These are phyloP conservation scores for Magnolia officinalis DNA, from an alignment of 164 flowering plant species.

Conservation along the genomic window DNA sequence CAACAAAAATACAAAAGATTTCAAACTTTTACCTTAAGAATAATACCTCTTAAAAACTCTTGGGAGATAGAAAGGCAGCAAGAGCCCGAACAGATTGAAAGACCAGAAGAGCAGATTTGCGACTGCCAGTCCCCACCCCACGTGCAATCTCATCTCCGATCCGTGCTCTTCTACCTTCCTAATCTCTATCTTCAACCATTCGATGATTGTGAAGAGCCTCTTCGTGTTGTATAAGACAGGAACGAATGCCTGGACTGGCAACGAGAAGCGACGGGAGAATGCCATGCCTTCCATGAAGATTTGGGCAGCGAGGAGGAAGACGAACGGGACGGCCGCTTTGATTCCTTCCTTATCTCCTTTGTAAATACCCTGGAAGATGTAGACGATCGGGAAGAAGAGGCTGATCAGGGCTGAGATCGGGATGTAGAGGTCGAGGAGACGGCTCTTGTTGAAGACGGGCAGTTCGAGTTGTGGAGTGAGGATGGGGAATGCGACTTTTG, in stretches of 20 bases:
- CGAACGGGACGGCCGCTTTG: slow-evolving; percentile 66
- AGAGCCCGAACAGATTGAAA: slow-evolving; percentile 71
- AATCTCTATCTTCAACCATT: slow-evolving; percentile 61
- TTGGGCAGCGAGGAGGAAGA: slow-evolving; percentile 62
- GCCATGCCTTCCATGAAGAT: slow-evolving; percentile 64
- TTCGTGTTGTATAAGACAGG: slow-evolving; percentile 61
- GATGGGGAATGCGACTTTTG: slow-evolving; percentile 26
- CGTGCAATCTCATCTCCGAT: slow-evolving; percentile 35
- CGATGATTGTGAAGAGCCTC: slow-evolving; percentile 52
- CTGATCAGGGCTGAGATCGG: slow-evolving; percentile 48
- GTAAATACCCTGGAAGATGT: slow-evolving; percentile 56
- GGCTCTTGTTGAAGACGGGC: slow-evolving; percentile 32
- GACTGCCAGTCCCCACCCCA: slow-evolving; percentile 58
- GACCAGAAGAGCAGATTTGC: slow-evolving; percentile 68
- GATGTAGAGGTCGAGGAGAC: slow-evolving; percentile 28
- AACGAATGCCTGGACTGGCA: slow-evolving; percentile 55
- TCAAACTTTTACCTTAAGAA: slow-evolving; percentile 23
- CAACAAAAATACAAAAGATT: background rate
- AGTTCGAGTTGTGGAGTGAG: slow-evolving; percentile 13
- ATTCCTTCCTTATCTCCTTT: slow-evolving; percentile 61
- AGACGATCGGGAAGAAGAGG: slow-evolving; percentile 53
- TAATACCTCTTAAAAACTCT: slow-evolving; percentile 56
- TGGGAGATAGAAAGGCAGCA: slow-evolving; percentile 75
- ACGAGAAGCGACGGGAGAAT: slow-evolving; percentile 40
- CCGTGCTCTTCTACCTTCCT: slow-evolving; percentile 31